These are phyloP conservation scores for Strobilomyces confusus DNA, from an alignment of 768 basidiomycete species.

Conservation along the genomic window DNA sequence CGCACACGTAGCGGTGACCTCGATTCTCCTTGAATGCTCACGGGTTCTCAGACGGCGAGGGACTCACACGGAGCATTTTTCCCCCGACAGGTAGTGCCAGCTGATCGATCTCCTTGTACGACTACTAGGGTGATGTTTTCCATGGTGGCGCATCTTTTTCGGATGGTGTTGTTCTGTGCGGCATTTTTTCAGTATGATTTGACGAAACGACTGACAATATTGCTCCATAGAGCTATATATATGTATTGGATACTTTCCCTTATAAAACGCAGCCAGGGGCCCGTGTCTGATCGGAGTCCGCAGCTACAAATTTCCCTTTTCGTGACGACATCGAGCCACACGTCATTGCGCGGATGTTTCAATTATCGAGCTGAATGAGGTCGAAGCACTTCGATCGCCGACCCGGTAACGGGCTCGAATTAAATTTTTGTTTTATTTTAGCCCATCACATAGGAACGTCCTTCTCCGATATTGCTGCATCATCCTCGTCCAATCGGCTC, in stretches of 20 bases:
- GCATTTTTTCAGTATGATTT: slow-evolving; percentile 5
- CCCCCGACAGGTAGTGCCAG: slow-evolving; percentile 10
- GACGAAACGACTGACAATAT: slow-evolving; percentile 1
- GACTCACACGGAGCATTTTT: neutral
- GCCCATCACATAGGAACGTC: neutral
- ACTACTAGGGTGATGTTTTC: slow-evolving; percentile 1
- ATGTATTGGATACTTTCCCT: neutral
- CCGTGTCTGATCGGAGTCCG: neutral
- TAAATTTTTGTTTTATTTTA: neutral
- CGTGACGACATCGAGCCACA: neutral
- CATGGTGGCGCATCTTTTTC: slow-evolving; percentile 12
- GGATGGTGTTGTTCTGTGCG: slow-evolving; percentile 3
- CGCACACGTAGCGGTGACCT: slow-evolving; percentile 4
- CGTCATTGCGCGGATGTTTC: slow-evolving; percentile 7
- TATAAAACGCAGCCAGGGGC: neutral
- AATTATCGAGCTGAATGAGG: neutral
- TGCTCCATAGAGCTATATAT: slow-evolving; percentile 2
- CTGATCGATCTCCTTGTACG: slow-evolving; percentile 9
- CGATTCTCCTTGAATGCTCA: slow-evolving; percentile 2
- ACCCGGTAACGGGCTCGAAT: slow-evolving; percentile 5
- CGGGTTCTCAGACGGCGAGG: slow-evolving; percentile 6
- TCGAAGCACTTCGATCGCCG: slow-evolving; percentile 6
- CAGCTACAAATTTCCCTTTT: neutral
- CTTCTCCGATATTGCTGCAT: slow-evolving; percentile 1
- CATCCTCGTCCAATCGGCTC: slow-evolving; percentile 3